Conservation (phyloP, 2,329 filamentous ascomycete genomes). For the Talaromyces funiculosus region DNA sequence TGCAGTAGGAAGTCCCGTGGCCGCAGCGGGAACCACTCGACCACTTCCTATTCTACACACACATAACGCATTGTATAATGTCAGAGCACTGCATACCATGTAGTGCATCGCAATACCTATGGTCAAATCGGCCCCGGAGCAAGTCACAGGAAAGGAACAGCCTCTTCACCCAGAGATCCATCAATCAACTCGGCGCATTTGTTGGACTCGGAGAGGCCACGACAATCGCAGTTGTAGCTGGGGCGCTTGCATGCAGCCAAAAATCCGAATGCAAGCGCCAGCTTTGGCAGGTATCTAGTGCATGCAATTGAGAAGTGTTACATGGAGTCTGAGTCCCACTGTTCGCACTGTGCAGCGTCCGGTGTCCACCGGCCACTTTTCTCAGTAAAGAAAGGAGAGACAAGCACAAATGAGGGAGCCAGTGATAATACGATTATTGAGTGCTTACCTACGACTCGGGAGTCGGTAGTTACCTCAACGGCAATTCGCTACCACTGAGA, state of each 20-base stretch:
- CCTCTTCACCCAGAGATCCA: neutral
- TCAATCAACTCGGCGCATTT: neutral
- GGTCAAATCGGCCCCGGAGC: neutral
- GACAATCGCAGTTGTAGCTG: slow-evolving; percentile 9
- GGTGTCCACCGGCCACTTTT: neutral
- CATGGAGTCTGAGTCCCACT: slow-evolving; percentile 10
- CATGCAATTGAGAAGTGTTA: neutral
- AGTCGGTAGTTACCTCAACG: neutral
- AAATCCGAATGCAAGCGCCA: slow-evolving; percentile 1
- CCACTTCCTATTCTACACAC: neutral
- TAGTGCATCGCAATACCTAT: neutral
- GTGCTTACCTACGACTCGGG: slow-evolving; percentile 2
- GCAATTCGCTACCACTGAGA: slow-evolving; percentile 4
- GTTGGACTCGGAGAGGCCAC: slow-evolving; percentile 3
- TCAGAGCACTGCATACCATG: neutral
- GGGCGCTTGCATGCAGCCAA: slow-evolving; percentile 8
- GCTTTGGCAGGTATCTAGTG: neutral
- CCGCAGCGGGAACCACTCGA: neutral
- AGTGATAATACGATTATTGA: neutral
- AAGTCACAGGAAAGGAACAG: neutral
- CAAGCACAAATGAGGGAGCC: neutral
- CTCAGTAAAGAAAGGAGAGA: neutral
- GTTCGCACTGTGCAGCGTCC: neutral
- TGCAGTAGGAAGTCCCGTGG: slow-evolving; percentile 8
- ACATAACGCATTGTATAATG: neutral